These are phyloP conservation scores for Talaromyces borbonicus DNA, from an alignment of 495 filamentous ascomycete genomes.

Conservation along the genomic window DNA sequence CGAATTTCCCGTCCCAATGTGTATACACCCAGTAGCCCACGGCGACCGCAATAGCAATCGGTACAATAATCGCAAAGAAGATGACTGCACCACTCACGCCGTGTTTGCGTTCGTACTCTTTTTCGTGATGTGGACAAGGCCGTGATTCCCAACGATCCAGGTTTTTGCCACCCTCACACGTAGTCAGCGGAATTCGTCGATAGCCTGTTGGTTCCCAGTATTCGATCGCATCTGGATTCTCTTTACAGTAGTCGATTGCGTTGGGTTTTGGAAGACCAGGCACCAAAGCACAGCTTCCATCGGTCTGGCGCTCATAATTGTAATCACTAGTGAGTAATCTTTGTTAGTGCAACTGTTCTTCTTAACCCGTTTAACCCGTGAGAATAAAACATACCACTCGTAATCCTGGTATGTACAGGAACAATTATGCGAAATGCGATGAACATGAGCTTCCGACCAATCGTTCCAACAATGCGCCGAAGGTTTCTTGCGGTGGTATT, in stretches of 20 bases:
- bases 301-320: slow-evolving; percentile 73
- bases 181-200: slow-evolving; percentile 81
- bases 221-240: slow-evolving; percentile 54
- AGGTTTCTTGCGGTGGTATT: slow-evolving; percentile 82
- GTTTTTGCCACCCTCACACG: slow-evolving; percentile 63
- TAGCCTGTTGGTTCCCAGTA: slow-evolving; percentile 81
- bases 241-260: slow-evolving; percentile 52
- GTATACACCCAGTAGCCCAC: slow-evolving; percentile 80
- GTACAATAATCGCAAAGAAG: slow-evolving; percentile 75
- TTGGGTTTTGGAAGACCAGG: slow-evolving; percentile 57
- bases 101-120: slow-evolving; percentile 65
- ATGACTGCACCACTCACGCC: slow-evolving; percentile 63
- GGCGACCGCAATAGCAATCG: slow-evolving; percentile 54
- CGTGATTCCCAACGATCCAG: slow-evolving; percentile 50
- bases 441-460: slow-evolving; percentile 55
- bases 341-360: no score
- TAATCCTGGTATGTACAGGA: slow-evolving; percentile 74
- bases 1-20: slow-evolving; percentile 84
- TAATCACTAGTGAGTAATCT: slow-evolving; percentile 59
- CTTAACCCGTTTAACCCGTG: neutral
- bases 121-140: slow-evolving; percentile 66
- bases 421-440: slow-evolving; percentile 60
- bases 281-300: slow-evolving; percentile 68
- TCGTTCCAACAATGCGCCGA: slow-evolving; percentile 71
- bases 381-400: slow-evolving; percentile 66